These are phyloP conservation scores for Gossypium ekmanianum DNA, from an alignment of 345 rosid species.

Conservation along the genomic window DNA sequence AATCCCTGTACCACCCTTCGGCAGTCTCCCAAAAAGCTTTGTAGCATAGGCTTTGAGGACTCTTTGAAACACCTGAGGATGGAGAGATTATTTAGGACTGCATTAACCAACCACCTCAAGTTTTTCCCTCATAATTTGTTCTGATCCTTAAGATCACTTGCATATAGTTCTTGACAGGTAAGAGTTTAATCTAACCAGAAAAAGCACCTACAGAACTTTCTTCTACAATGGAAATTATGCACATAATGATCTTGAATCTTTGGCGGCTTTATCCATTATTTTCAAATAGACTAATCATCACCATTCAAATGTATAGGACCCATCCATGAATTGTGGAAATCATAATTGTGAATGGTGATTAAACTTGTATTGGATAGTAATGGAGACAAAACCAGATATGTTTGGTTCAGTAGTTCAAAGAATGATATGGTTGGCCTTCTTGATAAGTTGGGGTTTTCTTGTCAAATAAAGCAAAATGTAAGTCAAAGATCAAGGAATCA, in stretches of 20 bases:
- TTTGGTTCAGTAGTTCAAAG: not conserved
- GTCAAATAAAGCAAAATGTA: not conserved
- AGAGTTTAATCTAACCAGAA: not conserved
- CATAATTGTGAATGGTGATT: not conserved
- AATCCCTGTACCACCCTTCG: constrained; percentile 90
- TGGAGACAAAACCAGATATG: not conserved
- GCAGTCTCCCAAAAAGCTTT: constrained; percentile 81
- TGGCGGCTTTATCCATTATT: not conserved
- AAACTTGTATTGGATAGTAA: not conserved
- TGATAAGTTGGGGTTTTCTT: not conserved
- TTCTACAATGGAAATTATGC: not conserved
- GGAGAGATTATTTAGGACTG: not conserved
- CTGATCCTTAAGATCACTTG: not conserved
- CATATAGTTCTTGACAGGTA: not conserved
- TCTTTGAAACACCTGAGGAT: constrained; percentile 84
- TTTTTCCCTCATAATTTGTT: not conserved
- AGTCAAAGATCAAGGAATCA: constrained; percentile 3
- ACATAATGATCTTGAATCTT: not conserved
- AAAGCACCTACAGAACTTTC: not conserved
- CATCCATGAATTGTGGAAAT: not conserved
- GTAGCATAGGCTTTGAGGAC: constrained; percentile 84
- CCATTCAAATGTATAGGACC: not conserved
- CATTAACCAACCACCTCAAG: not conserved
- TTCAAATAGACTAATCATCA: not conserved
- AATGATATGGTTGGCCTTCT: not conserved